These are phyloP conservation scores for Talaromyces funiculosus DNA, from an alignment of 2,329 filamentous ascomycete species.

Conservation along the genomic window DNA sequence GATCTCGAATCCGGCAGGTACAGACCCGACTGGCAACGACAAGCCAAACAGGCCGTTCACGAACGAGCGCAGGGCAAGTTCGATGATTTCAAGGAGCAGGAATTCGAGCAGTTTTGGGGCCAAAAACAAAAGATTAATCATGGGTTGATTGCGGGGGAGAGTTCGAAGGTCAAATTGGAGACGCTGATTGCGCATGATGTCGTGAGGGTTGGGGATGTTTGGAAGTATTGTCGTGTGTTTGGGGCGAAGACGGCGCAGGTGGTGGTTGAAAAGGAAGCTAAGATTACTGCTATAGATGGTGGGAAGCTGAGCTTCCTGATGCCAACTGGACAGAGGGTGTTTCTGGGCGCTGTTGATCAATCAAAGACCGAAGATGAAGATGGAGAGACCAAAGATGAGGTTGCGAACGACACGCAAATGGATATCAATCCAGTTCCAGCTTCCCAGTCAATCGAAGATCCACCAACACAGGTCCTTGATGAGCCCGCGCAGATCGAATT, in stretches of 20 bases:
- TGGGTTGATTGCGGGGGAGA: slow-evolving; percentile 36
- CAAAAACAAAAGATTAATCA: slow-evolving; percentile 44
- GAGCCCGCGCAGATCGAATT: background rate
- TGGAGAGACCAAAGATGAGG: background rate
- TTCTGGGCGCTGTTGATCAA: slow-evolving; percentile 21
- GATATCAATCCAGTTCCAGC: background rate
- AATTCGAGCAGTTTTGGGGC: slow-evolving; percentile 55
- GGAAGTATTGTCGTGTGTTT: slow-evolving; percentile 32
- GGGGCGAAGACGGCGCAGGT: slow-evolving; percentile 20
- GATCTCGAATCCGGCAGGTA: slow-evolving; percentile 53
- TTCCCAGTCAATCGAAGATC: background rate
- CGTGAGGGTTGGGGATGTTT: slow-evolving; percentile 37
- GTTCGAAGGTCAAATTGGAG: slow-evolving; percentile 35
- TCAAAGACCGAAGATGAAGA: background rate
- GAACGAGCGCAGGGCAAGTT: slow-evolving; percentile 51
- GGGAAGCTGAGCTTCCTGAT: slow-evolving; percentile 32
- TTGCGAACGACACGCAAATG: background rate
- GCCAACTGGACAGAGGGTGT: slow-evolving; percentile 34
- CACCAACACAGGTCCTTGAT: background rate
- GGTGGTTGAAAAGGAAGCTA: slow-evolving; percentile 39
- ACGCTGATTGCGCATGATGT: slow-evolving; percentile 32
- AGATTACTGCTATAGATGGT: slow-evolving; percentile 32
- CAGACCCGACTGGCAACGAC: slow-evolving; percentile 51
- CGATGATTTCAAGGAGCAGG: slow-evolving; percentile 51
- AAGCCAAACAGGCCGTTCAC: slow-evolving; percentile 50